These are phyloP conservation scores for Beta macrorhiza DNA, from an alignment of 179 eudicot genomes.

Conservation along the genomic window DNA sequence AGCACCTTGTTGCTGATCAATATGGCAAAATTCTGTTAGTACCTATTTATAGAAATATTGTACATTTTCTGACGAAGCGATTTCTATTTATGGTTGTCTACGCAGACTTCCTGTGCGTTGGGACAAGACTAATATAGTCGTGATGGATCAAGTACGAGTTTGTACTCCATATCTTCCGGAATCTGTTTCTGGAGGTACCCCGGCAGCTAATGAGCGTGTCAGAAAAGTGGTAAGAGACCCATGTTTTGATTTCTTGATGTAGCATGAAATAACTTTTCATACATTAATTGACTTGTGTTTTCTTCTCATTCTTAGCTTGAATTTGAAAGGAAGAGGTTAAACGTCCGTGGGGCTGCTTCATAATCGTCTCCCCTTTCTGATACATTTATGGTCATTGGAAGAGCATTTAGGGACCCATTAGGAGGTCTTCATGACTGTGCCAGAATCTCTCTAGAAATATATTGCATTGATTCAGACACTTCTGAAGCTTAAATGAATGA, in stretches of 20 bases:
- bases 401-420: constrained; percentile 14
- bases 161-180: constrained; percentile 84
- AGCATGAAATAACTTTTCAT: not conserved
- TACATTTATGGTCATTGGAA: not conserved
- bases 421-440: constrained; percentile 2
- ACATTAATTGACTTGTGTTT: not conserved
- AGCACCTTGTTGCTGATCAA: not conserved
- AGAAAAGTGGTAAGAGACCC: constrained; percentile 83
- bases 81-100: not conserved
- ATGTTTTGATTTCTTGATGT: not conserved
- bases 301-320: constrained; percentile 51
- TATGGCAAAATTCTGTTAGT: not conserved
- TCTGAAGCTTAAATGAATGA: constrained; percentile 24
- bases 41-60: not conserved
- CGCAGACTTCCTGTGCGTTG: constrained; percentile 91
- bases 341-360: constrained; percentile 49
- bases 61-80: not conserved
- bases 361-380: constrained; percentile 25
- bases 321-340: constrained; percentile 75
- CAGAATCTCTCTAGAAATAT: not conserved
- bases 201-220: constrained; percentile 91
- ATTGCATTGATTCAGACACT: constrained; percentile 11
- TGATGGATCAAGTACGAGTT: constrained; percentile 92
- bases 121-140: constrained; percentile 91
- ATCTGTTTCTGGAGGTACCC: constrained; percentile 80